These are phyloP conservation scores for Adansonia digitata DNA, from an alignment of 345 rosid species.

Conservation along the genomic window DNA sequence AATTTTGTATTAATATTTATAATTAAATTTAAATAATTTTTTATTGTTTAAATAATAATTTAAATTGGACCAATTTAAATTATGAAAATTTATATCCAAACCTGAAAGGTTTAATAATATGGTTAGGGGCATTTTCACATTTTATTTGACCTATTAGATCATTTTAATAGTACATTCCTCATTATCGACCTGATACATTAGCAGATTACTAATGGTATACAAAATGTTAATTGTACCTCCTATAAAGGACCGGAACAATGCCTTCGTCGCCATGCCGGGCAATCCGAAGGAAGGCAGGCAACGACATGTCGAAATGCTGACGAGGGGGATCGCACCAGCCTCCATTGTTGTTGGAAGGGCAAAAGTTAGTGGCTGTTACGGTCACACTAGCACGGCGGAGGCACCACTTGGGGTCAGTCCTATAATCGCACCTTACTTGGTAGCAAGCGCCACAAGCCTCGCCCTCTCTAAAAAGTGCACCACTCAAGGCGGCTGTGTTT, in stretches of 20 bases:
- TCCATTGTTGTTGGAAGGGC: slow-evolving; percentile 69
- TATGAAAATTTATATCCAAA: no score
- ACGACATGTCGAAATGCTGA: slow-evolving; percentile 75
- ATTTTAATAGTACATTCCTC: background rate
- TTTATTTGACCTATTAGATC: no score
- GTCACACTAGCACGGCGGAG: slow-evolving; percentile 48
- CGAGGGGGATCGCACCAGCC: slow-evolving; percentile 82
- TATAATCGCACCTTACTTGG: slow-evolving; percentile 48
- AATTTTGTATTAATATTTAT: no score
- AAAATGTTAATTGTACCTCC: slow-evolving; percentile 33
- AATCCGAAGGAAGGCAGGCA: slow-evolving; percentile 64
- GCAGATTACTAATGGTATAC: background rate
- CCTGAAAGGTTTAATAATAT: no score
- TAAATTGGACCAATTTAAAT: no score
- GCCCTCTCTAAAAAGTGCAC: slow-evolving; percentile 54
- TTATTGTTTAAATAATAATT: no score
- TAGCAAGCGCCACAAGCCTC: slow-evolving; percentile 80
- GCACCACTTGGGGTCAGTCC: slow-evolving; percentile 70
- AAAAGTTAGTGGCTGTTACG: slow-evolving; percentile 75
- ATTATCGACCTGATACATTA: no score
- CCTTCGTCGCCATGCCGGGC: slow-evolving; percentile 73
- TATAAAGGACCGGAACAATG: slow-evolving; percentile 61
- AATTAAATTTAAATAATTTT: no score
- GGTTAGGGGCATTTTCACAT: no score
- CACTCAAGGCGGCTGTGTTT: slow-evolving; percentile 67